Evolutionary conservation across 805 yeast species (phyloP), one percentile per base, ranked within the genome.

Genomic region (Sporopachydermia lactativora): DNA sequence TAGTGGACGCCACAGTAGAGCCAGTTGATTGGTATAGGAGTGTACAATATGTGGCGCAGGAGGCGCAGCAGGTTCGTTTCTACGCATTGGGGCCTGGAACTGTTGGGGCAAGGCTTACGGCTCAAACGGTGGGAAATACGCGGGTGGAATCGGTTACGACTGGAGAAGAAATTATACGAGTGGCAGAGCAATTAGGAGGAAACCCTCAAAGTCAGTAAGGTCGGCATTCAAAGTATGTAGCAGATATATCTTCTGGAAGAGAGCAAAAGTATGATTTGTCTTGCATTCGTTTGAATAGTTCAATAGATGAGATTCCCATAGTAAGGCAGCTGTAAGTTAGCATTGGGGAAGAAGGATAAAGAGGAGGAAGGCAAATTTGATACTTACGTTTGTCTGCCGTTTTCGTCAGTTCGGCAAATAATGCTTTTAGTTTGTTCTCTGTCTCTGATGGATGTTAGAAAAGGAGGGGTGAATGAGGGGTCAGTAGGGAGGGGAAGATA

Each of bases 11-110:
- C 8, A 46, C 59, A 4, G 47, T 51, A 6, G 41, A 45, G 17
- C 59, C 64, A 3, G 65, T 60, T 31, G 37, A 36, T 11, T 58
- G 62, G 62, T 28, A 36, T 13, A 50, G 53, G 38, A 51, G 54
- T 4, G 42, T 51, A 5, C 43, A 44, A 37, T 51, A 39, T 18
- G 45, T 44, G 6, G 18, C 18, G 4, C 48, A 38, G 15, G 13
- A n/a, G 4, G 18, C 39, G 3, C 47, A 45, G 5, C 47, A 47
- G 19, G 43, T 38, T 28, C 36, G 52, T 28, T 45, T 51, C 1
- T n/a, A n/a, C n/a, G 45, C 54, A 1, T 18, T 55, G 15, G 60
- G 59, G 2, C 58, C 58, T 3, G 60, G 60, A 1, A 42, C 43
- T 3, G 48, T 57, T 14, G 56, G 52, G 8, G 51, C 49, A 44